Base-by-base conservation (phyloP, 805 yeast genomes). In the Saccharomycopsis selenospora region DNA sequence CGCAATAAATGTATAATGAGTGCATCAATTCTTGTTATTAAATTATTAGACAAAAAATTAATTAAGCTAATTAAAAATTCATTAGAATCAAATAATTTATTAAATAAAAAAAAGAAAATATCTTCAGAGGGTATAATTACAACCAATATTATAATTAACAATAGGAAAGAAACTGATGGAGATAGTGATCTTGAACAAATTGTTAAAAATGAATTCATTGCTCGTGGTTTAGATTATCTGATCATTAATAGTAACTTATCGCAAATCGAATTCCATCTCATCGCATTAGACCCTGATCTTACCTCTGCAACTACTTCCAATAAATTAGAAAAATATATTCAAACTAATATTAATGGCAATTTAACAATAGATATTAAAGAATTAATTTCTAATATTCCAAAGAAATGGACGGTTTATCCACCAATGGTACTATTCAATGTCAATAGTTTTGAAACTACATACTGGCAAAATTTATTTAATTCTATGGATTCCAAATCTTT, bases 371-470 rank as follows among this genome's bases (percentile, higher is more conserved):
- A n/a, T n/a, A n/a, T n/a, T n/a, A n/a, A 20, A 14, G 20, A 33
- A 14, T 33, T 33, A 33, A 14, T 33, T 33, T 17, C 38, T 14
- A 17, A 33, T 14, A 43, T 70, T 20, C 85, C 85, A 1, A 71
- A 69, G 42, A 73, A 77, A 55, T 84, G 79, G 71, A 68, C 82
- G 0, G 53, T 82, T 0, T 85, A 85, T 58, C 77, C 80, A 1
- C 93, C 95, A 0, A 62, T 85, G 73, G 62, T 83, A 1, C 65
- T 85, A 7, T 71, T 85, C 45, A 70, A 75, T 36, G 59, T 75
- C 0, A 68, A 65, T 10, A 41, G 27, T 41, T 36, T 43, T 44
- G 48, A 46, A 8, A 7, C 28, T 40, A 20, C 28, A n/a, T 7
- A 42, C 6, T 42, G 44, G 42, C 41, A 48, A 2, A 36, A 29